A percentile compares a stretch with the other conserved stretches of the same genome.
phyloP scores from a whole-genome alignment of 306 rosid species.

The Trichosanthes truncata region DNA sequence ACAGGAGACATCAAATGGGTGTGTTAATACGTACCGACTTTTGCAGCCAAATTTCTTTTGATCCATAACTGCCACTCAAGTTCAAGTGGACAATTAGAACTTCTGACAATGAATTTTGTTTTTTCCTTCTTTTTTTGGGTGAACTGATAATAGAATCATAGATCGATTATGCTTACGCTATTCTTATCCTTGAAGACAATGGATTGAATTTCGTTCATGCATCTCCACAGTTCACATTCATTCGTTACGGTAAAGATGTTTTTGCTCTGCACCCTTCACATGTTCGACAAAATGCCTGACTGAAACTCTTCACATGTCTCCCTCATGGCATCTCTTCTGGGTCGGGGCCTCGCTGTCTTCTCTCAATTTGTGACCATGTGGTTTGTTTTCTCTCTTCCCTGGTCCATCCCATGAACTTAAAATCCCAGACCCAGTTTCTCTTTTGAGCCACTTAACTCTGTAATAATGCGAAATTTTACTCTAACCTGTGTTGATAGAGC shows the following conservation, averaged over 20 bases:
- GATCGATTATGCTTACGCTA: background rate
- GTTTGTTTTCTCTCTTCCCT: conserved; percentile 2
- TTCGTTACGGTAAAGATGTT: background rate
- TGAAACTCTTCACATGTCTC: background rate
- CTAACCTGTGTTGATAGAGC: background rate
- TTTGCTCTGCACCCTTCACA: background rate
- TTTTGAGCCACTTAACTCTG: background rate
- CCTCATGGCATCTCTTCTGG: background rate
- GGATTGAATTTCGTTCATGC: background rate
- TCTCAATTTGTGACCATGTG: background rate
- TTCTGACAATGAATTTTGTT: background rate
- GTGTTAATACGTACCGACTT: no score
- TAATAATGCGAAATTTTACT: background rate
- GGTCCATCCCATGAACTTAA: background rate
- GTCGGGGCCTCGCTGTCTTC: background rate
- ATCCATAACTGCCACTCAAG: background rate
- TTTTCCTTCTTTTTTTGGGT: background rate
- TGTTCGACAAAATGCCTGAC: conserved; percentile 13
- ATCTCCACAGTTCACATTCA: background rate
- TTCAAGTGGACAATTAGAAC: background rate
- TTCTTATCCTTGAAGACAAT: background rate
- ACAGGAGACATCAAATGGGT: no score
- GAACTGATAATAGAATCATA: background rate
- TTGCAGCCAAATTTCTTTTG: no score
- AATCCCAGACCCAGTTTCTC: background rate